Evolutionary conservation across 176 grass and related monocot species (phyloP).

Genomic region (Alopecurus myosuroides): DNA sequence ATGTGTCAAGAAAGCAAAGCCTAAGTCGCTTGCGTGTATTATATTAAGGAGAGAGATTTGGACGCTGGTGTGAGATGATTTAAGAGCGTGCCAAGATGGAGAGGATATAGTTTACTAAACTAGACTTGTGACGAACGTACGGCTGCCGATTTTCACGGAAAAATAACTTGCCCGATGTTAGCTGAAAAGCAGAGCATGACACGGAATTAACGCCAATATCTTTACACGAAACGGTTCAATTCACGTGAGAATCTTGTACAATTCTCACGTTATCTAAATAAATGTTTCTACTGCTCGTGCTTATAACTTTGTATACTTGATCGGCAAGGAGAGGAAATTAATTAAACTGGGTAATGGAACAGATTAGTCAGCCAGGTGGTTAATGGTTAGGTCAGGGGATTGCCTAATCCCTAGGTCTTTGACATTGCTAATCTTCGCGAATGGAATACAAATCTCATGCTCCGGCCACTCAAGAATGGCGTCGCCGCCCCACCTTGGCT

Average conservation of each 20-base stretch:
- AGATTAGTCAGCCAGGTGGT: background rate
- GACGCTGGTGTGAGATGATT: background rate
- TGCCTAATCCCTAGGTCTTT: conserved; percentile 17
- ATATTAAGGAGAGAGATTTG: conserved; percentile 20
- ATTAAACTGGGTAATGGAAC: background rate
- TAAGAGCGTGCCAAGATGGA: conserved; percentile 7
- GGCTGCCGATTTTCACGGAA: conserved; percentile 14
- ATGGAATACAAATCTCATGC: background rate
- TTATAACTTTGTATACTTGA: background rate
- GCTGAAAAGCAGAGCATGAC: background rate
- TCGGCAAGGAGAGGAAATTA: background rate
- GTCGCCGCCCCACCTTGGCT: conserved; percentile 14
- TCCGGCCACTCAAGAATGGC: conserved; percentile 19
- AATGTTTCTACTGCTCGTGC: background rate
- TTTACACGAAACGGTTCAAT: background rate
- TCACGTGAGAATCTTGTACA: background rate
- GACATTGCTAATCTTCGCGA: background rate
- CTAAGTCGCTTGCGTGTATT: conserved; percentile 12
- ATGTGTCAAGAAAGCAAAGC: conserved; percentile 19
- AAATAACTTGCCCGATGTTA: background rate
- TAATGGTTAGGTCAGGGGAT: background rate
- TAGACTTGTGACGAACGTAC: background rate
- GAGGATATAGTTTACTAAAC: conserved; percentile 18
- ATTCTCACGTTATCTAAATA: background rate
- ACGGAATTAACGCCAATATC: background rate